These are phyloP conservation scores for Butyriboletus loyo DNA, from an alignment of 768 basidiomycete genomes.

Conservation along the genomic window DNA sequence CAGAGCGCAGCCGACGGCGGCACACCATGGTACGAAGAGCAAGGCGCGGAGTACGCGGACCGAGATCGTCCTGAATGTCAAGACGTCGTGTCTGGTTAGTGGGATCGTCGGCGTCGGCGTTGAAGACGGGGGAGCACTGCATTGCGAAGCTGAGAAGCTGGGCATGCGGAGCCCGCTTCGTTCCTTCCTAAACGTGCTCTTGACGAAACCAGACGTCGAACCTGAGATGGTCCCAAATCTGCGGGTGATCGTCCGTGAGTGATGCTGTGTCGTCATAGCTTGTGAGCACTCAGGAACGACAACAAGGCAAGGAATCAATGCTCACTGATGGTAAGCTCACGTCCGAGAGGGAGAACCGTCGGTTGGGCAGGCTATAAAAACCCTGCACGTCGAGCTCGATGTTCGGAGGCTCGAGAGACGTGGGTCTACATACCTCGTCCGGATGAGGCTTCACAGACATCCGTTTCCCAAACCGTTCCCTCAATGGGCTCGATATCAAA, in stretches of 20 bases:
- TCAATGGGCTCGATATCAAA: constrained; percentile 23
- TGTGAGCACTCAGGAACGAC: background rate
- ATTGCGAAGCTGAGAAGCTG: constrained; percentile 3
- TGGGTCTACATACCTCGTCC: constrained; percentile 23
- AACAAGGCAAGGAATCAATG: background rate
- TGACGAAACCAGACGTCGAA: constrained; percentile 7
- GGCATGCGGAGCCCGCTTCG: constrained; percentile 13
- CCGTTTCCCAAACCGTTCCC: constrained; percentile 30
- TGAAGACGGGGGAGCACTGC: background rate
- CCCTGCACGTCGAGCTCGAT: constrained; percentile 3
- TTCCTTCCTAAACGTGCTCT: constrained; percentile 4
- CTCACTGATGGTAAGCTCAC: constrained; percentile 14
- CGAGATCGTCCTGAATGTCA: background rate
- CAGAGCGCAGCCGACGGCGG: constrained; percentile 32
- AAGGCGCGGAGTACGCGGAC: constrained; percentile 11
- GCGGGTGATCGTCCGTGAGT: constrained; percentile 8
- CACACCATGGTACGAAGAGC: constrained; percentile 37
- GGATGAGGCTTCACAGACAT: constrained; percentile 24
- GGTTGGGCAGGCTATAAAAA: constrained; percentile 30
- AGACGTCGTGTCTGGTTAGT: background rate
- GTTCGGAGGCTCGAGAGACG: background rate
- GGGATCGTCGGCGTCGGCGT: background rate
- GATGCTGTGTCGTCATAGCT: background rate
- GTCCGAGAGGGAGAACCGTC: constrained; percentile 31
- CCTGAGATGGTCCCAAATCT: constrained; percentile 29